Evolutionary conservation across 164 flowering plant species (phyloP), one percentile per base, ranked within the genome.

Genomic region (Umbellularia californica): DNA sequence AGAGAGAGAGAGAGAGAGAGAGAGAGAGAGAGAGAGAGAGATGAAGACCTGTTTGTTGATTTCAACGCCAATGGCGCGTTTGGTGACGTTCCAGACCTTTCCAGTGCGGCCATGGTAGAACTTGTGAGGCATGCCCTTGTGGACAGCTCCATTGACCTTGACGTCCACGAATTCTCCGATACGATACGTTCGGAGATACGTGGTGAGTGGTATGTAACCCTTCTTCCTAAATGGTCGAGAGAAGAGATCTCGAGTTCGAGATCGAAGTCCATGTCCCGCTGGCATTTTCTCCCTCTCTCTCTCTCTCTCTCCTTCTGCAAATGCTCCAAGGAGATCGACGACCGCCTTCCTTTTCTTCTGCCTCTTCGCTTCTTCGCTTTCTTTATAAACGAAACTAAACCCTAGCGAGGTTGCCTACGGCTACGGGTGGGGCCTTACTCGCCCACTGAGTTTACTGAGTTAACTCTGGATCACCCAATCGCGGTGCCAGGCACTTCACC

Each of bases 91-190:
- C 94, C 94, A 92, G 81, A 92, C 89, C 20, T 79, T 83, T 0
- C 97, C 92, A 6, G 97, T 92, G 74, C 93, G 92, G 50, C 94
- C 97, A 81, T 92, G 94, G 87, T 92, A 92, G 84, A 89, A 92
- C 85, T 92, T 92, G 77, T 92, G 97, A 20, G 94, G 97, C 97
- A 92, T 92, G 25, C 97, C 94, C 84, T 92, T 92, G 86, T 92
- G 97, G 28, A 92, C 69, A 28, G 96, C 94, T 3, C 92, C 97
- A 55, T 92, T 92, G 0, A 90, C 97, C 85, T 89, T 92, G 79
- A 92, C 66, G 69, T 92, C 97, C 2, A 92, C 97, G 63, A 84
- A 89, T 2, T 92, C 92, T 1, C 93, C 93, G 77, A 86, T 80
- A 58, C 77, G 77, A 80, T 77, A 92, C 11, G 85, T 89, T 58